Percentiles rank a stretch among this genome's conserved stretches.
These are phyloP conservation scores for Nepenthes gracilis DNA, from an alignment of 148 eudicot genomes.

Conservation along the genomic window DNA sequence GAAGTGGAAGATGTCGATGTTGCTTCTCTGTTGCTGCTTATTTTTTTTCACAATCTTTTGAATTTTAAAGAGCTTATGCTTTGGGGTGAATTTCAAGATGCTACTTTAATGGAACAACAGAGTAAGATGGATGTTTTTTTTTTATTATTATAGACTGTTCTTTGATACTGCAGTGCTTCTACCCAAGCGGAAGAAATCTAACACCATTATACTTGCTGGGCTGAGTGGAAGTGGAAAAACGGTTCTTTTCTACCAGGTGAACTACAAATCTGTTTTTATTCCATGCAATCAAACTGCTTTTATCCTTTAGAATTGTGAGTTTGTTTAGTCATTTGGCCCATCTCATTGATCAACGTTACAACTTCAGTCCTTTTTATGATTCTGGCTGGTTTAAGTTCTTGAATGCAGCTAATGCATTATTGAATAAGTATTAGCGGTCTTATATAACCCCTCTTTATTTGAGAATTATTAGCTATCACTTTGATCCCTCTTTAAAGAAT, in stretches of 20 bases:
- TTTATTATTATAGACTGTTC: neutral
- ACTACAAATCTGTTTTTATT: neutral
- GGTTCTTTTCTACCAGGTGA: conserved; percentile 60
- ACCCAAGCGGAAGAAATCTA: conserved; percentile 54
- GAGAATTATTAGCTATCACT: no score
- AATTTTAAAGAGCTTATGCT: neutral
- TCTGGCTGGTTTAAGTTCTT: no score
- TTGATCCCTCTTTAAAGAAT: no score
- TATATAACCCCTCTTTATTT: no score
- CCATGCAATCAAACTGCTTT: neutral
- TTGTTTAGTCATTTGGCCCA: neutral
- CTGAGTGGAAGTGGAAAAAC: conserved; percentile 91
- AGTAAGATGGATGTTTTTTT: neutral
- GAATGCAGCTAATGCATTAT: no score
- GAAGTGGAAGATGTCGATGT: no score
- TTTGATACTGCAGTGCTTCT: conserved; percentile 43
- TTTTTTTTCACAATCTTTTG: neutral
- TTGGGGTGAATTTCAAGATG: neutral
- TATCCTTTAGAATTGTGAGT: neutral
- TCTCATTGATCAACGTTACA: neutral
- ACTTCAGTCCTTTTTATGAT: no score
- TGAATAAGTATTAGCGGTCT: no score
- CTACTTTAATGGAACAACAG: neutral
- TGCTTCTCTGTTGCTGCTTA: no score
- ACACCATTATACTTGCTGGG: conserved; percentile 80